Evolutionary conservation across 306 rosid species (phyloP).

Genomic region (Alnus rubra): DNA sequence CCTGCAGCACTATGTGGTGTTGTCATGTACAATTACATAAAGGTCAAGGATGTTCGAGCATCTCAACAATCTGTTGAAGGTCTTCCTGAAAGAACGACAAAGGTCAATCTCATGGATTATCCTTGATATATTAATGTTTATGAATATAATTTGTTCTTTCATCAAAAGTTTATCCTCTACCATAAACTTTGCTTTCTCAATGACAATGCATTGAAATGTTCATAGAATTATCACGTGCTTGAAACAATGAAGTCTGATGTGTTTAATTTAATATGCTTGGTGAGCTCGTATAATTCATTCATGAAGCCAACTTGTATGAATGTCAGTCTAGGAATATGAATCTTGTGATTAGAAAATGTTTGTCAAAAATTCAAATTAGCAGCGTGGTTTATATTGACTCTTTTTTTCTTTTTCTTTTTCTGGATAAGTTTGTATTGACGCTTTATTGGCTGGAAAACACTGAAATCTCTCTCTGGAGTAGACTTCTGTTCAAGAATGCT

Average conservation of each 20-base stretch:
- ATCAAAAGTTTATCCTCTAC: not conserved
- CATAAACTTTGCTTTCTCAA: not conserved
- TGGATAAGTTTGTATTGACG: not conserved
- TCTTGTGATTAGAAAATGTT: not conserved
- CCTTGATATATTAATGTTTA: constrained; percentile 7
- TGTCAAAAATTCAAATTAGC: not conserved
- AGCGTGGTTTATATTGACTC: no score
- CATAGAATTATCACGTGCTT: not conserved
- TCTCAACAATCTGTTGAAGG: constrained; percentile 62
- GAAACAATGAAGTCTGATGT: not conserved
- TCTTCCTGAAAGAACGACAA: constrained; percentile 62
- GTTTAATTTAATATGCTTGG: not conserved
- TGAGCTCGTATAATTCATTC: not conserved
- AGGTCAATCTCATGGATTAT: constrained; percentile 45
- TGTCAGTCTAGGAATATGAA: not conserved
- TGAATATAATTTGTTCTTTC: not conserved
- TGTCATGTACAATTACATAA: constrained; percentile 89
- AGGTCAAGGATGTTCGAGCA: constrained; percentile 88
- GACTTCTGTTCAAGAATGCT: not conserved
- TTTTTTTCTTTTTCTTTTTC: no score
- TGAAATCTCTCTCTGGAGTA: not conserved
- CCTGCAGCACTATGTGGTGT: constrained; percentile 85
- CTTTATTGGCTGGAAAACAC: not conserved
- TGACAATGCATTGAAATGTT: not conserved
- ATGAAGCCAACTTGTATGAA: not conserved